Base-by-base conservation (phyloP, 2,329 filamentous ascomycete species). In the Truncatella angustata region DNA sequence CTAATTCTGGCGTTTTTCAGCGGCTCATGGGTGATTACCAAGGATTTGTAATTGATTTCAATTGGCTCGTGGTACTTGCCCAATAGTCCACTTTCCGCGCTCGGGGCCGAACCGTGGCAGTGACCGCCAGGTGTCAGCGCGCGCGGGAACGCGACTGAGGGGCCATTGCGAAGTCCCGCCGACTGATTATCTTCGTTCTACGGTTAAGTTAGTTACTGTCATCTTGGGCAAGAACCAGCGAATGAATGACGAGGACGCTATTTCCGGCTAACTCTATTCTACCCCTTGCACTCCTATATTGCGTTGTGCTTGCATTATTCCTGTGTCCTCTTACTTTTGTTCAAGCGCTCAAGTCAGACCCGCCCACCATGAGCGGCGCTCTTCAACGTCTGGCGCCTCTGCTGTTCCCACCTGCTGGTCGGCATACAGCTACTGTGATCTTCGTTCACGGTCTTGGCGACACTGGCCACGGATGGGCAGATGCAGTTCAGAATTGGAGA, bases 361-460 rank as follows among this genome's bases (percentile, higher is more conserved):
- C 11, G 1, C 21, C 28, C 32, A 16, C 45, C 45, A 28, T 12
- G 35, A 58, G 55, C 44, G 65, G 63, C 58, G 52, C 61, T 39
- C 54, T 62, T 47, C 54, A 57, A 54, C 57, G 60, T 53, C 53
- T 60, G 34, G 60, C 56, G 42, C 65, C 66, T 40, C 54, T 68
- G n/a, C 42, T 66, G 14, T 64, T 67, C 55, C 56, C 61, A 7
- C 40, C 40, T 7, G 55, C 56, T 32, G 58, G 60, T 23, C 63
- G 84, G 66, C 94, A 97, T 73, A 97, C 94, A 34, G 91, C 91
- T 21, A 97, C 93, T 3, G 88, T 97, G 63, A 97, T 99, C 64
- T 91, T 97, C 72, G 81, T 90, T 49, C 94, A 99, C 70, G 94
- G 94, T 12, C 78, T 99, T 35, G 94, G 94, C 57, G 94, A 97